These are phyloP conservation scores for Aristolochia fimbriata DNA, from an alignment of 164 flowering plant species.

Conservation along the genomic window DNA sequence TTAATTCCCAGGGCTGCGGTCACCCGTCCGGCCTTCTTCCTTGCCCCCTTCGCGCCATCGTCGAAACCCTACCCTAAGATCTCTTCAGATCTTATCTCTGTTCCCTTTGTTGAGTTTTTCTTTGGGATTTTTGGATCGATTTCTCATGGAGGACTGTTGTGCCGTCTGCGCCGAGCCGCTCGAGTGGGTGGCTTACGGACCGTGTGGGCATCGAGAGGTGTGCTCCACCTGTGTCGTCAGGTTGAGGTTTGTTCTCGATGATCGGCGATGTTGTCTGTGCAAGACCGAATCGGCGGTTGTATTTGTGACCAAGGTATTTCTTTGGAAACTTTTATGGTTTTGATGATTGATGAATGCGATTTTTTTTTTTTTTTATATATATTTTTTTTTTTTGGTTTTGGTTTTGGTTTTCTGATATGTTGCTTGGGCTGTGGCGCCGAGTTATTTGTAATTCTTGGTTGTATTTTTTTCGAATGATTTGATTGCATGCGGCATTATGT, in stretches of 20 bases:
- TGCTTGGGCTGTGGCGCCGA: too few species aligned
- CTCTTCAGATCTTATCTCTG: too few species aligned
- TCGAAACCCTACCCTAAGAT: too few species aligned
- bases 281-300: constrained; percentile 52
- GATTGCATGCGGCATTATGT: too few species aligned
- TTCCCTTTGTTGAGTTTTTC: background rate
- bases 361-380: too few species aligned
- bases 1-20: background rate
- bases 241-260: constrained; percentile 80
- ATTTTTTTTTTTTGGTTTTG: too few species aligned
- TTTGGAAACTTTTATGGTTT: too few species aligned
- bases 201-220: constrained; percentile 87
- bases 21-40: background rate
- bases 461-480: too few species aligned
- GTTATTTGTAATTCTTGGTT: too few species aligned
- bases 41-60: too few species aligned
- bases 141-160: constrained; percentile 79
- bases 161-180: constrained; percentile 88
- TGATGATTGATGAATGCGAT: too few species aligned
- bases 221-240: constrained; percentile 95
- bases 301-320: constrained; percentile 75
- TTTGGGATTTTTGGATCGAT: background rate
- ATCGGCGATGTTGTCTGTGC: constrained; percentile 86
- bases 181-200: constrained; percentile 91
- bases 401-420: too few species aligned